These are phyloP conservation scores for Penicillium egyptiacum DNA, from an alignment of 495 filamentous ascomycete species.

Conservation along the genomic window DNA sequence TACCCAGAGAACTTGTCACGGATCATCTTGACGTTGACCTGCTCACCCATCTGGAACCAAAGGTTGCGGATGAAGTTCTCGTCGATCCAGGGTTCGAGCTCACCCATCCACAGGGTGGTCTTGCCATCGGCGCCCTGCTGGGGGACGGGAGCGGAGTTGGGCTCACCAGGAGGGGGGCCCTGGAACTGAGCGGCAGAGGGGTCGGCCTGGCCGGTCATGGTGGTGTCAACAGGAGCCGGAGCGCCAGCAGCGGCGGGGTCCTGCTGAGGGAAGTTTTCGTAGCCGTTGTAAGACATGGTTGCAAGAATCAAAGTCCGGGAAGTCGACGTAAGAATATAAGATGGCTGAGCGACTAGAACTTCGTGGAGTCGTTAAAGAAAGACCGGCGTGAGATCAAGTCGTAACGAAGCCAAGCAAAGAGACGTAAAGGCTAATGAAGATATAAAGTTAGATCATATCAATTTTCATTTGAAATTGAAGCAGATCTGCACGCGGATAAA, in stretches of 20 bases:
- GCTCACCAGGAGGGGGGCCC: constrained; percentile 52
- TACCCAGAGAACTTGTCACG: constrained; percentile 99
- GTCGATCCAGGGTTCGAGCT: constrained; percentile 99
- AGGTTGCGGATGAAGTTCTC: constrained; percentile 96
- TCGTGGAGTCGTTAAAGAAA: constrained; percentile 47
- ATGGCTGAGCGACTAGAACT: constrained; percentile 38
- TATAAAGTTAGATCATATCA: constrained; percentile 13
- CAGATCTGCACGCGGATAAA: background rate
- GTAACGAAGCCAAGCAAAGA: constrained; percentile 35
- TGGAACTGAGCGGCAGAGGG: constrained; percentile 56
- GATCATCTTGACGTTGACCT: constrained; percentile 99
- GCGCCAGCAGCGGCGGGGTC: constrained; percentile 55
- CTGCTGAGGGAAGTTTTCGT: constrained; percentile 56
- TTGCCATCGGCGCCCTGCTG: constrained; percentile 65
- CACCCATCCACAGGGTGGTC: constrained; percentile 96
- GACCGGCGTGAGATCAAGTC: constrained; percentile 42
- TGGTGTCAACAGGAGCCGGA: constrained; percentile 51
- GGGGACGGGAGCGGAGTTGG: constrained; percentile 50
- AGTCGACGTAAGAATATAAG: constrained; percentile 40
- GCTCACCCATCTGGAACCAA: constrained; percentile 86
- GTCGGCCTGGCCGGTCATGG: constrained; percentile 56
- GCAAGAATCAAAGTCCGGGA: constrained; percentile 32
- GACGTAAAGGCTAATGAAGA: constrained; percentile 23
- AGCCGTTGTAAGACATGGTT: constrained; percentile 60
- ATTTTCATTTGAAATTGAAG: background rate